Evolutionary conservation across 202 grass and related monocot species (phyloP).

Genomic region (Digitaria exilis): DNA sequence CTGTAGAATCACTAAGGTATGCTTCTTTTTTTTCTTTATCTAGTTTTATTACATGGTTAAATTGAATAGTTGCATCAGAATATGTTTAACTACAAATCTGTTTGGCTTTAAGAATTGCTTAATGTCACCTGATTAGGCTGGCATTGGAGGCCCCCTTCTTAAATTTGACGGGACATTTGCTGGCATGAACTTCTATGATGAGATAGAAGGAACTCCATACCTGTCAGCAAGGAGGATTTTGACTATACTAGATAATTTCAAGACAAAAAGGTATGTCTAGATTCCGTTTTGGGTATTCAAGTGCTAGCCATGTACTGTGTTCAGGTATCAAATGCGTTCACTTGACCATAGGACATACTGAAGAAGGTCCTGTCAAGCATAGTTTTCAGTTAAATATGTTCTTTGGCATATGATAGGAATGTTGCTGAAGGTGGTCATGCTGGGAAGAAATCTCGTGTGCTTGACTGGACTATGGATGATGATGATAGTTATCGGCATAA

Average conservation of each 20-base stretch:
- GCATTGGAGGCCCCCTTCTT: slow-evolving; percentile 5
- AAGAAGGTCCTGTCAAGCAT: not conserved
- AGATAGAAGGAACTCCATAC: not conserved
- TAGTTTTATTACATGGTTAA: not conserved
- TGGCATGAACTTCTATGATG: slow-evolving; percentile 4
- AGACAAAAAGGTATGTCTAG: not conserved
- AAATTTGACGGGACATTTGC: not conserved
- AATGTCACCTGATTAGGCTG: not conserved
- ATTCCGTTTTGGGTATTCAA: not conserved
- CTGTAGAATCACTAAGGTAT: not conserved
- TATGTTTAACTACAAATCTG: not conserved
- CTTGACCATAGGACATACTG: not conserved
- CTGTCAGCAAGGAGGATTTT: not conserved
- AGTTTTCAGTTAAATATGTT: not conserved
- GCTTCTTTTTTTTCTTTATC: not conserved
- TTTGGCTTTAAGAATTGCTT: too few relatives aligned
- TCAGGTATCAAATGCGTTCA: not conserved
- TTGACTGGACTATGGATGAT: not conserved
- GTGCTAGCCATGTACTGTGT: not conserved
- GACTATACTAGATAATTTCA: not conserved
- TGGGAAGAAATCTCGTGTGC: not conserved
- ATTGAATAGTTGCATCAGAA: too few relatives aligned
- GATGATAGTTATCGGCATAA: not conserved
- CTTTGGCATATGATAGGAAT: not conserved
- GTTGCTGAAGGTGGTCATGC: not conserved